Evolutionary conservation across 2,329 filamentous ascomycete species (phyloP).

Genomic region (Cladophialophora carrionii): DNA sequence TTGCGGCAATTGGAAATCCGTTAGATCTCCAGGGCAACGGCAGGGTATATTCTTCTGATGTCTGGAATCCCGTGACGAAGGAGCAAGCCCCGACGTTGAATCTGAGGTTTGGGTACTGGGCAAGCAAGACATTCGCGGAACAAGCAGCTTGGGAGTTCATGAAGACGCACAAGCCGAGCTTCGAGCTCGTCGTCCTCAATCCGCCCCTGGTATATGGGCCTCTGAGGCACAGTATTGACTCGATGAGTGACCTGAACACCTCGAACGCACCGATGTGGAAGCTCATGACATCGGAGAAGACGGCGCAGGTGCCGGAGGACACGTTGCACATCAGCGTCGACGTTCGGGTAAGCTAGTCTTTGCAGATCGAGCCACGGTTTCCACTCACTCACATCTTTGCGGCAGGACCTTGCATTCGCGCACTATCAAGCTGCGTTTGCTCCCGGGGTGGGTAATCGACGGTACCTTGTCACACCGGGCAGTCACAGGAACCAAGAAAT

Average conservation of each 20-base stretch:
- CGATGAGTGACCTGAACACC: slow-evolving; percentile 64
- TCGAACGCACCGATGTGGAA: slow-evolving; percentile 17
- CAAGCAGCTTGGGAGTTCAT: slow-evolving; percentile 66
- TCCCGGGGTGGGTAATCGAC: slow-evolving; percentile 14
- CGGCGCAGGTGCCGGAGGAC: slow-evolving; percentile 13
- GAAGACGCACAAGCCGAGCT: slow-evolving; percentile 59
- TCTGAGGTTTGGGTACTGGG: slow-evolving; percentile 47
- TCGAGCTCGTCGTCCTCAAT: slow-evolving; percentile 65
- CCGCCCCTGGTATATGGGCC: slow-evolving; percentile 67
- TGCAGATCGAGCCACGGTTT: background rate
- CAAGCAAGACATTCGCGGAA: slow-evolving; percentile 67
- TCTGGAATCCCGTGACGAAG: slow-evolving; percentile 52
- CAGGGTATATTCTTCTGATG: slow-evolving; percentile 45
- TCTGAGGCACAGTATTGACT: slow-evolving; percentile 65
- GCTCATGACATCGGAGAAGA: slow-evolving; percentile 35
- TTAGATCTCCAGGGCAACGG: slow-evolving; percentile 42
- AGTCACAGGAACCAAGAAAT: slow-evolving; percentile 20
- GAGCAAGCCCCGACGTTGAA: slow-evolving; percentile 45
- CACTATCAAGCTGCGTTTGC: slow-evolving; percentile 23
- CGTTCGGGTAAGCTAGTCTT: slow-evolving; percentile 20
- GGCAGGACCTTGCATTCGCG: slow-evolving; percentile 22
- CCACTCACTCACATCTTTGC: background rate
- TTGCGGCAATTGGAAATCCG: slow-evolving; percentile 64
- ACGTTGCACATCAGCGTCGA: slow-evolving; percentile 22
- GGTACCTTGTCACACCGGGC: slow-evolving; percentile 23